phyloP scores from a whole-genome alignment of 2,329 filamentous ascomycete genomes.

The Penicillium concentricum region DNA sequence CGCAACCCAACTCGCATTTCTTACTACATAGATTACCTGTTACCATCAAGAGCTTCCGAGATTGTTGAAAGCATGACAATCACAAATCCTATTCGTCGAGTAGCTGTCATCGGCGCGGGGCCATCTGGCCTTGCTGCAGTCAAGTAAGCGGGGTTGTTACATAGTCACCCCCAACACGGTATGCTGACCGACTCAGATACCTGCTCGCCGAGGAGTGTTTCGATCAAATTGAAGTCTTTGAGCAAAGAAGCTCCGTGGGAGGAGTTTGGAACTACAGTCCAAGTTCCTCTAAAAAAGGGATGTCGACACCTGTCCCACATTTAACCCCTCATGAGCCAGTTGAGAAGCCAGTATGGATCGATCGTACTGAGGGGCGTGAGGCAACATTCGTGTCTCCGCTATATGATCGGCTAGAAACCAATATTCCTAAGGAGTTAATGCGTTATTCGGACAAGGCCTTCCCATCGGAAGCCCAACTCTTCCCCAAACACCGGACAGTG shows the following conservation, averaged over 20 bases:
- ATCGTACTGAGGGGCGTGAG: slow-evolving; percentile 29
- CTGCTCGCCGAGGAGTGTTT: slow-evolving; percentile 71
- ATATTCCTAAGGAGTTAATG: slow-evolving; percentile 83
- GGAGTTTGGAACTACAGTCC: slow-evolving; percentile 83
- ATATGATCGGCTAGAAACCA: slow-evolving; percentile 80
- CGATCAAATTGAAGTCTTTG: slow-evolving; percentile 70
- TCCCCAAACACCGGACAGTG: slow-evolving; percentile 70
- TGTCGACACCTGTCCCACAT: slow-evolving; percentile 60
- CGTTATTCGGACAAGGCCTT: slow-evolving; percentile 71
- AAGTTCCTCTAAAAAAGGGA: slow-evolving; percentile 46
- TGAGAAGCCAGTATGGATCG: slow-evolving; percentile 60
- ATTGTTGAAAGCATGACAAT: slow-evolving; percentile 17
- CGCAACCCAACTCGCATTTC: neutral
- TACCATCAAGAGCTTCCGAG: neutral
- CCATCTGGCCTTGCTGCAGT: slow-evolving; percentile 75
- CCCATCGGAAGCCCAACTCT: slow-evolving; percentile 63
- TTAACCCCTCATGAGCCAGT: slow-evolving; percentile 60
- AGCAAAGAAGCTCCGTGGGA: slow-evolving; percentile 73
- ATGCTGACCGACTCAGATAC: slow-evolving; percentile 52
- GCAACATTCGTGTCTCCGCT: slow-evolving; percentile 77
- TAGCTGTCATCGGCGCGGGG: slow-evolving; percentile 82
- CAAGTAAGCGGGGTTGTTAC: slow-evolving; percentile 49
- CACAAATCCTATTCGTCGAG: slow-evolving; percentile 31
- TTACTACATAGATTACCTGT: neutral
- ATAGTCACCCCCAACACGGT: neutral